Evolutionary conservation across 2,329 filamentous ascomycete genomes (phyloP).

Genomic region (Fonsecaea multimorphosa): DNA sequence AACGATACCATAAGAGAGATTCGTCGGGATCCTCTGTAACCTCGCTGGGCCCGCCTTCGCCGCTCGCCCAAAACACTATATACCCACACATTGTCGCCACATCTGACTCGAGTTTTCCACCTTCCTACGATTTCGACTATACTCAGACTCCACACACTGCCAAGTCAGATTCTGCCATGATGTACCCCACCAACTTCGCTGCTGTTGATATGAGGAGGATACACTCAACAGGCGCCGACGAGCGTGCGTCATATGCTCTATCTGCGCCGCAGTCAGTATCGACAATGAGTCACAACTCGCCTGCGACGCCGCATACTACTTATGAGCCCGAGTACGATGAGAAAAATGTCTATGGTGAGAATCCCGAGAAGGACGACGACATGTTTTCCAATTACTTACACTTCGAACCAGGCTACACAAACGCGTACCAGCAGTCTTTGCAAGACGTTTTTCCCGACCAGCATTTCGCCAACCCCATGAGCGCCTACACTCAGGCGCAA

Average conservation of each 20-base stretch:
- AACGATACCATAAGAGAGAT: constrained; percentile 47
- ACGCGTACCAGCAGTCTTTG: constrained; percentile 43
- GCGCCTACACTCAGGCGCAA: constrained; percentile 43
- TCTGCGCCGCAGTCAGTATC: constrained; percentile 65
- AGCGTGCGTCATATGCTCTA: constrained; percentile 60
- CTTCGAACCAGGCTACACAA: constrained; percentile 58
- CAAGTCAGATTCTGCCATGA: constrained; percentile 60
- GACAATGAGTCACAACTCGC: constrained; percentile 65
- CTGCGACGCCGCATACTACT: constrained; percentile 64
- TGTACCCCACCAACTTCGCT: constrained; percentile 56
- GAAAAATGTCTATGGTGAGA: constrained; percentile 63
- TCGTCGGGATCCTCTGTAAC: constrained; percentile 53
- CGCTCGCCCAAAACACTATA: constrained; percentile 45
- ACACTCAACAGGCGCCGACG: constrained; percentile 55
- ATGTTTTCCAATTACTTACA: constrained; percentile 74
- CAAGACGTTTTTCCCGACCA: constrained; percentile 71
- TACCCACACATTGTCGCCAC: constrained; percentile 52
- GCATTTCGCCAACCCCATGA: constrained; percentile 43
- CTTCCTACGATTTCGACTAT: constrained; percentile 46
- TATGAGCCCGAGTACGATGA: constrained; percentile 61
- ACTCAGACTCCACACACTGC: constrained; percentile 47
- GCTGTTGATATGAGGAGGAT: constrained; percentile 67
- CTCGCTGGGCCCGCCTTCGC: constrained; percentile 53
- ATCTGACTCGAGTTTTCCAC: constrained; percentile 52
- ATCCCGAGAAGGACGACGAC: constrained; percentile 47